Base-by-base conservation (phyloP, 768 basidiomycete genomes). In the Myochromella boudieri region DNA sequence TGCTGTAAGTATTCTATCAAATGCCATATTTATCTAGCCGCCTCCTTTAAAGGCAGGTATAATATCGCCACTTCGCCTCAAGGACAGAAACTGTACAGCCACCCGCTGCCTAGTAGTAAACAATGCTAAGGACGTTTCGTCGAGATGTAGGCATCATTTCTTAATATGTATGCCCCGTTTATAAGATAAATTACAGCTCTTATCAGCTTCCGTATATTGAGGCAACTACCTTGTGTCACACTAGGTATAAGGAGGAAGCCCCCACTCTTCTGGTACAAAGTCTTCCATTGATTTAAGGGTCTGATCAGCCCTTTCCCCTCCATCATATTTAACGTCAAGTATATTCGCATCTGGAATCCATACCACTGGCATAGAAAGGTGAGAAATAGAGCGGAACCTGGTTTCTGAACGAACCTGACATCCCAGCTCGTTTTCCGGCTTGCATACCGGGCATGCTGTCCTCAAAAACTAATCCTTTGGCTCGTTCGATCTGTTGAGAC, bases 291-390 rank as follows among this genome's bases (percentile, higher is more conserved):
- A 83, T 33, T 56, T 60, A 5, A 92, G 60, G 1, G 73, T 75
- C 56, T 80, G 73, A 55, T 91, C 83, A 9, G 86, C 75, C 54
- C 57, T 64, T 62, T 83, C 76, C n/a, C 66, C 56, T 9, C 70
- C 75, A 33, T 68, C 48, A 55, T 77, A 67, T n/a, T 69, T 72
- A 3, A 83, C 62, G 2, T 71, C 65, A 27, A 85, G 62, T 5
- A 94, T 68, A 46, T 85, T 82, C 6, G 74, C 57, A 56, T 94
- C 91, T 1, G 92, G 91, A 12, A 93, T 80, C 91, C 91, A 95
- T 2, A 91, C 72, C 25, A 91, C 91, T 91, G 33, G 48, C 34
- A 32, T 21, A 22, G 37, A 33, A 49, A 37, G 34, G 26, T 44
- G 40, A 24, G 17, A n/a, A 8, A 36, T 21, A n/a, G 15, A 18